Evolutionary conservation across 495 filamentous ascomycete species (phyloP).

Genomic region (Hypoxylon trugodes): DNA sequence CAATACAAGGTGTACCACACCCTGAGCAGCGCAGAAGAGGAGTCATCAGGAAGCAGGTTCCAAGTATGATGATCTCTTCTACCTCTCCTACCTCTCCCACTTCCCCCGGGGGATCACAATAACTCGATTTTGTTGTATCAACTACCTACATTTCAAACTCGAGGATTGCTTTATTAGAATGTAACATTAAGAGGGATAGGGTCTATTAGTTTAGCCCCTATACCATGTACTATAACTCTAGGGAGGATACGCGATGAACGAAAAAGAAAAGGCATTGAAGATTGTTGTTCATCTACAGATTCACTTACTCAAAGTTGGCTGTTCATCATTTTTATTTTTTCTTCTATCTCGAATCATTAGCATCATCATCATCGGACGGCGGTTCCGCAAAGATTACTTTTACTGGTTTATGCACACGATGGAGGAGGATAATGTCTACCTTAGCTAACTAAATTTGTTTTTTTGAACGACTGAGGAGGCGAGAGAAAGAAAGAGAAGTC

Average conservation of each 20-base stretch:
- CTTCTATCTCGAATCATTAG: too few species aligned
- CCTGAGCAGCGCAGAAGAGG: constrained; percentile 69
- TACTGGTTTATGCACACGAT: constrained; percentile 7
- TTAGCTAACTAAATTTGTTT: constrained; percentile 28
- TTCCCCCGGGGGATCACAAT: constrained; percentile 13
- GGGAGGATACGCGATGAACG: constrained; percentile 5
- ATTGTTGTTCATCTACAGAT: constrained; percentile 4
- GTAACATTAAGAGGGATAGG: constrained; percentile 29
- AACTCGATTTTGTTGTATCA: constrained; percentile 4
- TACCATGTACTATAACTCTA: constrained; percentile 34
- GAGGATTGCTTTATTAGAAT: constrained; percentile 19
- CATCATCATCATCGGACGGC: too few species aligned
- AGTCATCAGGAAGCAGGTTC: constrained; percentile 72
- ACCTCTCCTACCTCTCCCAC: constrained; percentile 24
- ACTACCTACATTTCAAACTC: constrained; percentile 5
- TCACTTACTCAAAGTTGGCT: background rate
- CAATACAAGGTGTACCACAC: constrained; percentile 76
- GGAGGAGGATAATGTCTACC: constrained; percentile 29
- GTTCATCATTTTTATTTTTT: background rate
- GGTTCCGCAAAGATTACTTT: background rate
- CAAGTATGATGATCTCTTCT: constrained; percentile 64
- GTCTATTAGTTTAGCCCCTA: background rate
- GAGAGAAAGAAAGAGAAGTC: background rate
- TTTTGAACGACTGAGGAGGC: constrained; percentile 16
- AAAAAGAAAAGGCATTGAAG: background rate